phyloP scores from a whole-genome alignment of 495 filamentous ascomycete species.

The Aspergillus sparsus region DNA sequence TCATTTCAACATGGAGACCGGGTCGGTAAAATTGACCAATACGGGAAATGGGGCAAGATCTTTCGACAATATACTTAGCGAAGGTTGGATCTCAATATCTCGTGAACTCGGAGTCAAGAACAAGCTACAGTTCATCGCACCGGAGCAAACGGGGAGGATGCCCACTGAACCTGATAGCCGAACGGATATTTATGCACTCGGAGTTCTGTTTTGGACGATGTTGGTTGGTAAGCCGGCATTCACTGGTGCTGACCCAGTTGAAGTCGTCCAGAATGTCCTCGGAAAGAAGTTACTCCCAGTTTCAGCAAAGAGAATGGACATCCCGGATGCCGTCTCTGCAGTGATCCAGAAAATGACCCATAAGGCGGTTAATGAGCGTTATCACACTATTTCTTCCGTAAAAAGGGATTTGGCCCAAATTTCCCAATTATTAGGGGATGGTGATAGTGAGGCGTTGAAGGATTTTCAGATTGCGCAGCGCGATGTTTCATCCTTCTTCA shows the following conservation, averaged over 20 bases:
- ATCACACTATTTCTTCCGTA: slow-evolving; percentile 79
- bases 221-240: slow-evolving; percentile 77
- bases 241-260: slow-evolving; percentile 73
- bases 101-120: slow-evolving; percentile 78
- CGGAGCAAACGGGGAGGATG: slow-evolving; percentile 89
- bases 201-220: slow-evolving; percentile 83
- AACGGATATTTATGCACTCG: slow-evolving; percentile 88
- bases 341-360: slow-evolving; percentile 90
- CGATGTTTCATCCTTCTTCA: slow-evolving; percentile 85
- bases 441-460: slow-evolving; percentile 66
- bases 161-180: slow-evolving; percentile 84
- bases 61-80: slow-evolving; percentile 84
- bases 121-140: slow-evolving; percentile 84
- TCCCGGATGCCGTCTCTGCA: slow-evolving; percentile 75
- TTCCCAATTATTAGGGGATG: slow-evolving; percentile 68
- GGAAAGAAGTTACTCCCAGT: slow-evolving; percentile 72
- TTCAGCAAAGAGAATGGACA: slow-evolving; percentile 70
- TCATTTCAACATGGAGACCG: slow-evolving; percentile 69
- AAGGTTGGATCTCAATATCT: slow-evolving; percentile 79
- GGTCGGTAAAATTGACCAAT: slow-evolving; percentile 73
- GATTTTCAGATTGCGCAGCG: slow-evolving; percentile 71
- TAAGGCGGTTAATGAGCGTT: slow-evolving; percentile 79
- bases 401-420: slow-evolving; percentile 73
- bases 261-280: slow-evolving; percentile 85
- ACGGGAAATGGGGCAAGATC: slow-evolving; percentile 81